A percentile compares a stretch with the other conserved stretches of the same genome.
Conservation (phyloP, 345 rosid genomes). For the Citrus cavaleriei region DNA sequence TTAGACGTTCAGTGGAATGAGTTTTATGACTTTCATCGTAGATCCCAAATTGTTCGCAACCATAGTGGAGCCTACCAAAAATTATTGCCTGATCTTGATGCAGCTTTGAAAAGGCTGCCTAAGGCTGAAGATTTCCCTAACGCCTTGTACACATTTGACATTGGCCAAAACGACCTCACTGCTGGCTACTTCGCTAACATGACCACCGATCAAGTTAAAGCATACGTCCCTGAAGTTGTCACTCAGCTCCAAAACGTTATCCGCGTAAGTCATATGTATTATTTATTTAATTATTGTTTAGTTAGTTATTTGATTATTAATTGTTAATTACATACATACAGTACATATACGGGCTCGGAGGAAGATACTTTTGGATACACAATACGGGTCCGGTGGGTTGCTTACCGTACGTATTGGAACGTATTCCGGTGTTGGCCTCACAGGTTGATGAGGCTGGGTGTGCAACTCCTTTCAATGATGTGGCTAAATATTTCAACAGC, state of each 20-base stretch:
- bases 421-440: conserved; percentile 38
- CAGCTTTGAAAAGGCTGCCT: conserved; percentile 39
- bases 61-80: conserved; percentile 43
- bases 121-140: conserved; percentile 35
- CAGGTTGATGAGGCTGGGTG: conserved; percentile 63
- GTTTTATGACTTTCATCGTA: conserved; percentile 44
- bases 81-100: conserved; percentile 41
- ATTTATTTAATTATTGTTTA: too few relatives aligned
- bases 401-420: conserved; percentile 52
- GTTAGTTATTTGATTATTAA: neutral
- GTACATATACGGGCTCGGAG: conserved; percentile 46
- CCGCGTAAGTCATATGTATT: conserved; percentile 17
- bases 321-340: neutral
- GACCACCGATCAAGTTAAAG: conserved; percentile 38
- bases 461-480: conserved; percentile 47
- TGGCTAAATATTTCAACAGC: conserved; percentile 52
- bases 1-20: conserved; percentile 62
- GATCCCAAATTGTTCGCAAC: conserved; percentile 56
- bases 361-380: conserved; percentile 63
- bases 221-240: conserved; percentile 47
- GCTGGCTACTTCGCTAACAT: conserved; percentile 48
- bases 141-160: conserved; percentile 68
- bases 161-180: conserved; percentile 74
- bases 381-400: conserved; percentile 75
- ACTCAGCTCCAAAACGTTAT: conserved; percentile 35